Percentiles rank a stretch among this genome's conserved stretches.
These are phyloP conservation scores for Cutaneotrichosporon spelunceum DNA, from an alignment of 1,284 basidiomycete species.

Conservation along the genomic window DNA sequence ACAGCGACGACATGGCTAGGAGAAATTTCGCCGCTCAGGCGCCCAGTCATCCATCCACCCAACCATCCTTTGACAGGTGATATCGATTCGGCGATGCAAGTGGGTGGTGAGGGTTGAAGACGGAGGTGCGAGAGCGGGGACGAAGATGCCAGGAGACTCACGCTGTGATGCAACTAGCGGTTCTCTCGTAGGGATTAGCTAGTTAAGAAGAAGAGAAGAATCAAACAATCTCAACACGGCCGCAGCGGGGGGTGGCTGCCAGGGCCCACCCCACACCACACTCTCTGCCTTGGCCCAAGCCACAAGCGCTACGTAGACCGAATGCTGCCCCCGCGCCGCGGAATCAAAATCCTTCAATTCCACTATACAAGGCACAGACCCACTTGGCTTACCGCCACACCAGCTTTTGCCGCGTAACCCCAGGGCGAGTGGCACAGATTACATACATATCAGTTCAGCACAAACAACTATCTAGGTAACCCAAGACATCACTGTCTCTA, in stretches of 20 bases:
- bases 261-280: neutral
- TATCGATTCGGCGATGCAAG: neutral
- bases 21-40: constrained; percentile 12
- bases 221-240: neutral
- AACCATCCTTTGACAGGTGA: neutral
- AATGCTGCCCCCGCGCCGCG: neutral
- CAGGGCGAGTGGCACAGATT: neutral
- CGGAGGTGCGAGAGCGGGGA: neutral
- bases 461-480: constrained; percentile 3
- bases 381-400: neutral
- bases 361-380: neutral
- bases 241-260: neutral
- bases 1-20: neutral
- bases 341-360: constrained; percentile 4
- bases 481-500: neutral
- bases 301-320: neutral
- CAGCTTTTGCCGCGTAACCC: neutral
- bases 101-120: neutral
- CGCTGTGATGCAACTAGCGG: constrained; percentile 22
- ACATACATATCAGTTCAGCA: neutral
- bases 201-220: constrained; percentile 17
- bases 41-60: constrained; percentile 1
- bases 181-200: constrained; percentile 15
- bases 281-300: neutral
- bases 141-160: constrained; percentile 5